Conservation (phyloP, 2,329 filamentous ascomycete species). For the Exophiala dermatitidis region DNA sequence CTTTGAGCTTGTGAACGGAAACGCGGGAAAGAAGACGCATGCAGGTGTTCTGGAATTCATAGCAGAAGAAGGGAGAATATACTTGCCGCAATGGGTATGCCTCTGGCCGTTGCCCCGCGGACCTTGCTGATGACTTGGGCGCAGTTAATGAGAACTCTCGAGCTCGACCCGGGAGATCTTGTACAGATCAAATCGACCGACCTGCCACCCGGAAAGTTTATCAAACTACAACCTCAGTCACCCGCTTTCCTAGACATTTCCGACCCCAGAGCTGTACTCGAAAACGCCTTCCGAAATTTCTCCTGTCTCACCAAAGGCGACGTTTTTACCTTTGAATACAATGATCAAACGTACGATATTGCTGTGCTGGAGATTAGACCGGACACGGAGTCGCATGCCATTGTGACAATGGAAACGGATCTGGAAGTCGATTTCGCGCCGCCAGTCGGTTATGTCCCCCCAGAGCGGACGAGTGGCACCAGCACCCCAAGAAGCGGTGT, state of each 20-base stretch:
- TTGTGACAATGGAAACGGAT: conserved; percentile 94
- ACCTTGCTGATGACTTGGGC: conserved; percentile 3
- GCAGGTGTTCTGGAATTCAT: conserved; percentile 96
- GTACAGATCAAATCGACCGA: conserved; percentile 94
- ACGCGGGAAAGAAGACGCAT: conserved; percentile 72
- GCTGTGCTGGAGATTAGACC: conserved; percentile 92
- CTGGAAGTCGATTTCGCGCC: conserved; percentile 92
- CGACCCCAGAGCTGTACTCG: conserved; percentile 92
- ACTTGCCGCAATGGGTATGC: conserved; percentile 86
- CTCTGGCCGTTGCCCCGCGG: conserved; percentile 3
- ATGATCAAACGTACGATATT: conserved; percentile 87
- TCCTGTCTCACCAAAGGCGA: conserved; percentile 88
- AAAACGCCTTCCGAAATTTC: conserved; percentile 94
- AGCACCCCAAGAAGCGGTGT: conserved; percentile 67
- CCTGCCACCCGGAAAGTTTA: conserved; percentile 78
- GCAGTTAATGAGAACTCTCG: conserved; percentile 87
- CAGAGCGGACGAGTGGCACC: conserved; percentile 69
- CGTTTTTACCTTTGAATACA: conserved; percentile 93
- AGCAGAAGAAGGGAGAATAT: conserved; percentile 92
- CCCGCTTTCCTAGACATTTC: conserved; percentile 92
- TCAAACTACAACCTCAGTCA: conserved; percentile 94
- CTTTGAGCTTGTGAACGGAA: conserved; percentile 90
- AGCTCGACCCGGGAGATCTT: conserved; percentile 85
- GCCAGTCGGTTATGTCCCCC: conserved; percentile 89
- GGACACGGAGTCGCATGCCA: conserved; percentile 67